A percentile compares a stretch with the other conserved stretches of the same genome.
Evolutionary conservation across 164 flowering plant species (phyloP).

Genomic region (Vitis labrusca): DNA sequence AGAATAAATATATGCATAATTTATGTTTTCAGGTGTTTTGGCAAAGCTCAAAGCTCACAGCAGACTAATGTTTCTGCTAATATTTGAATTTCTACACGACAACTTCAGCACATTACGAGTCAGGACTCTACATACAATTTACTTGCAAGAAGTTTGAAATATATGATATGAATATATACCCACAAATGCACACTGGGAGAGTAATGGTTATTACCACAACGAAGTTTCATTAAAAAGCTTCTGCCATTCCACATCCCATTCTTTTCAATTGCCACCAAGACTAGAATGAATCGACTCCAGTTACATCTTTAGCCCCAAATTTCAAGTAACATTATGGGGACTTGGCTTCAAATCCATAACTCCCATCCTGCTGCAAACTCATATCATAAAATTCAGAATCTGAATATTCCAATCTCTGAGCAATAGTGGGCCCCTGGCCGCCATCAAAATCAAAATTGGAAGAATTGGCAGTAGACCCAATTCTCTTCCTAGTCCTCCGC

Average conservation of each 20-base stretch:
- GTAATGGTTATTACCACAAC: no score
- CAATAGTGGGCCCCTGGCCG: slow-evolving; percentile 1
- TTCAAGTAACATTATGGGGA: neutral
- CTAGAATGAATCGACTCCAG: neutral
- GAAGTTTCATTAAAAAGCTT: neutral
- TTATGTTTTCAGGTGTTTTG: no score
- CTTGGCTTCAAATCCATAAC: slow-evolving; percentile 26
- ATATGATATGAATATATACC: no score
- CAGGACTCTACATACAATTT: no score
- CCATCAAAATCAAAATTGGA: neutral
- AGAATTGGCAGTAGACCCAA: neutral
- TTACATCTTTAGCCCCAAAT: neutral
- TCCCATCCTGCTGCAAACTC: slow-evolving; percentile 48
- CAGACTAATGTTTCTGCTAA: no score
- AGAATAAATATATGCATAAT: no score
- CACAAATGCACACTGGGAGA: no score
- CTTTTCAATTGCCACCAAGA: neutral
- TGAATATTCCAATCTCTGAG: slow-evolving; percentile 7
- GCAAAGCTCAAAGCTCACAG: no score
- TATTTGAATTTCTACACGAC: no score
- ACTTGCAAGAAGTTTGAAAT: no score
- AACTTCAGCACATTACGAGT: no score
- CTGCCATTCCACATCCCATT: neutral
- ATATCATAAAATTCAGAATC: slow-evolving; percentile 37
- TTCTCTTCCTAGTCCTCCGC: slow-evolving; percentile 13